Evolutionary conservation across 768 basidiomycete species (phyloP), one percentile per base, ranked within the genome.

Genomic region (Macrocybe gigantea): DNA sequence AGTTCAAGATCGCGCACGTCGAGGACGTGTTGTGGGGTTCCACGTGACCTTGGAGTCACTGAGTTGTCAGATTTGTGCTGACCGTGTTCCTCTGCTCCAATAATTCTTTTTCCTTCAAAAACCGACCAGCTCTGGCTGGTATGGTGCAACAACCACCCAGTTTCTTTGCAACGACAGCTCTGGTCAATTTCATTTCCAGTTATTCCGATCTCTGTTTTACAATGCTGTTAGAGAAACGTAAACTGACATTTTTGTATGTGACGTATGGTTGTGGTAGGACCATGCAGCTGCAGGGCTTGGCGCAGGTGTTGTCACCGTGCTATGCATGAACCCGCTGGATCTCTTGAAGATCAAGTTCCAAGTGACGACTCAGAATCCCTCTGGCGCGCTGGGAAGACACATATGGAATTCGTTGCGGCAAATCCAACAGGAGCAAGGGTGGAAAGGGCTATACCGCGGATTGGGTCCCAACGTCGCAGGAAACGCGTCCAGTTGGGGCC

Each of bases 321-420:
- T 97, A 31, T 90, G 90, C 66, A 94, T 98, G 91, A 93, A 98
- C 64, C 96, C 96, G 6, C 77, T 99, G 33, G 96, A 99, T 67
- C 78, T 98, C 8, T 75, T 99, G 66, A 98, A 98, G 70, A 77
- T 96, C 62, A 87, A 92, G 61, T 82, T 93, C 45, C 96, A 98
- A 67, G 89, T 96, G 5, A 80, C 85, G 14, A 94, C 88, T 0
- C 67, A 74, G 31, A 76, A 73, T 33, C 79, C 78, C 0, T 66
- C 72, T 36, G 82, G 78, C 11, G 80, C 80, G 31, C 61, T 85
- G 33, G 83, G 88, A 32, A 78, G 70, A 50, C 81, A 85, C 48
- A 93, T 98, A 53, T 93, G 85, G 78, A 57, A 66, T 37, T 79
- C 89, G 0, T 62, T 98, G 44, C 72, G 73, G 38, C 80, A 83